Percentiles rank a stretch among this genome's conserved stretches.
phyloP scores from a whole-genome alignment of 176 grass and related monocot species.

The Oryza coarctata region DNA sequence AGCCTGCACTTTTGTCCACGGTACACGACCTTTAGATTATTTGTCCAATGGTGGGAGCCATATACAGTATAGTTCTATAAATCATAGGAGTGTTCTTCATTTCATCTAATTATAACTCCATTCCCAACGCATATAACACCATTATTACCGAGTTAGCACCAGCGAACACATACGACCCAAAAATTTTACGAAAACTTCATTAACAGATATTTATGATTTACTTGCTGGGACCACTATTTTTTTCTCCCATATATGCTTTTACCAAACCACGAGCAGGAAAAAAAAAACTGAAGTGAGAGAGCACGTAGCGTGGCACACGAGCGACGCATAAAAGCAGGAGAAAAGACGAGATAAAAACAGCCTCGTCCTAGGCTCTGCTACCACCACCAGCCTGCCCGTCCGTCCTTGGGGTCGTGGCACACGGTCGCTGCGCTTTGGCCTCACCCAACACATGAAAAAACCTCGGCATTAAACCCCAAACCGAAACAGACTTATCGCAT shows the following conservation, averaged over 20 bases:
- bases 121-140: not conserved
- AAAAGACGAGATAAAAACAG: not conserved
- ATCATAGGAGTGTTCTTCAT: not conserved
- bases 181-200: not conserved
- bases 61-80: not conserved
- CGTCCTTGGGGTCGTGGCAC: no score
- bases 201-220: not conserved
- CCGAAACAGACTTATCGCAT: no score
- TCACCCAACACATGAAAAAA: no score
- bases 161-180: no score
- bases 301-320: no score
- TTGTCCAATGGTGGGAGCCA: slow-evolving; percentile 3
- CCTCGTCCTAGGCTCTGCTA: not conserved
- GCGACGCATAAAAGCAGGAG: not conserved
- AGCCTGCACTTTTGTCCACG: slow-evolving; percentile 23
- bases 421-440: no score
- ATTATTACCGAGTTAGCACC: not conserved
- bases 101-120: not conserved
- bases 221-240: not conserved
- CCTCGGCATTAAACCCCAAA: no score
- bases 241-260: not conserved
- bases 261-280: not conserved
- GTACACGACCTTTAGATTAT: not conserved
- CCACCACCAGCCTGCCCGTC: not conserved
- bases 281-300: not conserved